A percentile compares a stretch with the other conserved stretches of the same genome.
Conservation (phyloP, 345 rosid genomes). For the Acer campestre region DNA sequence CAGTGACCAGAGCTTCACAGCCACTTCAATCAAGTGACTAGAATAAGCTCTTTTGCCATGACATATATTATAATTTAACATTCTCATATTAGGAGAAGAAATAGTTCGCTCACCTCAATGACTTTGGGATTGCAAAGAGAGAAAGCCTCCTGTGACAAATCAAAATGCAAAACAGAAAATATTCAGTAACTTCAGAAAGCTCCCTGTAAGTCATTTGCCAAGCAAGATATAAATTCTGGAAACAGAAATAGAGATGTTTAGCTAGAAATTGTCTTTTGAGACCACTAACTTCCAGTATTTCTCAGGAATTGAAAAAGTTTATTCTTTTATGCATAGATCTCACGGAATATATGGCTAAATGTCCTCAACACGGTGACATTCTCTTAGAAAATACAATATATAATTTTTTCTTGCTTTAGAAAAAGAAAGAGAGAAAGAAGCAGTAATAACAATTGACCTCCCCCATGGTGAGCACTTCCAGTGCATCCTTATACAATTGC, state of each 20-base stretch:
- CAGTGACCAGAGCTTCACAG: background rate
- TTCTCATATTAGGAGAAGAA: conserved; percentile 17
- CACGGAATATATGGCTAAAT: background rate
- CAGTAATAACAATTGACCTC: conserved; percentile 54
- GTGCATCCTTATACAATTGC: conserved; percentile 70
- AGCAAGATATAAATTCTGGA: background rate
- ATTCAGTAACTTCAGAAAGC: too few relatives aligned
- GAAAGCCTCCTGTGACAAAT: conserved; percentile 70
- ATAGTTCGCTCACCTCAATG: conserved; percentile 59
- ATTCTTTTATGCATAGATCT: background rate
- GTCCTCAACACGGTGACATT: background rate
- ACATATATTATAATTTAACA: conserved; percentile 4
- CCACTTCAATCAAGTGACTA: background rate
- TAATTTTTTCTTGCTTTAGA: background rate
- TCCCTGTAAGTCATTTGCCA: background rate
- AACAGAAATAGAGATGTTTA: background rate
- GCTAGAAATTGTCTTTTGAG: background rate
- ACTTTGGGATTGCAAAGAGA: conserved; percentile 80
- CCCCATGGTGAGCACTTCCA: conserved; percentile 90
- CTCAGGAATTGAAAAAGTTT: background rate
- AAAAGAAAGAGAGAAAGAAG: background rate
- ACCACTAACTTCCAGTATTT: background rate
- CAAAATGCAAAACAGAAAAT: background rate
- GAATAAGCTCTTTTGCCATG: background rate
- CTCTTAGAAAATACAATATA: background rate